These are phyloP conservation scores for Stagonosporopsis vannaccii DNA, from an alignment of 2,329 filamentous ascomycete species.

Conservation along the genomic window DNA sequence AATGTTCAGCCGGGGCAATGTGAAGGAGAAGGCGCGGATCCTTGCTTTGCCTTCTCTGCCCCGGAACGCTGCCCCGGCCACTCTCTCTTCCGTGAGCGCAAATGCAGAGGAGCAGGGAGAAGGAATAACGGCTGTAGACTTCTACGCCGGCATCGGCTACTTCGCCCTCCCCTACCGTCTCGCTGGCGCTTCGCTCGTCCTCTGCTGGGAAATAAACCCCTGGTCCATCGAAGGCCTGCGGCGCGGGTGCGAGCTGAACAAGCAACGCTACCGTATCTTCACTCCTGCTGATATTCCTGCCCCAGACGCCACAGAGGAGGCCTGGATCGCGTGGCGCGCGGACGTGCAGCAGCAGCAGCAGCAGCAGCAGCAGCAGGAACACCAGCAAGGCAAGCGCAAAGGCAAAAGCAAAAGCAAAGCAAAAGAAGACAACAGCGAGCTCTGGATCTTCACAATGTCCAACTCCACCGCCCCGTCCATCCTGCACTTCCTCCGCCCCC, in stretches of 20 bases:
- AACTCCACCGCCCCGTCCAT: slow-evolving; percentile 45
- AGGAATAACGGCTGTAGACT: slow-evolving; percentile 76
- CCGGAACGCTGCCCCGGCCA: too few relatives aligned
- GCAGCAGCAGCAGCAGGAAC: not conserved
- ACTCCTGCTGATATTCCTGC: not conserved
- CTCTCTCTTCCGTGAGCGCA: too few relatives aligned
- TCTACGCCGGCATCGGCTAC: slow-evolving; percentile 94
- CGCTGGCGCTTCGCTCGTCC: slow-evolving; percentile 71
- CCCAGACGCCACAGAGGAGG: not conserved
- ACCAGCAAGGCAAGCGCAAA: not conserved
- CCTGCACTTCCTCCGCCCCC: not conserved
- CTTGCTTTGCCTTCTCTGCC: slow-evolving; percentile 53
- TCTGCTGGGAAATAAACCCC: slow-evolving; percentile 87
- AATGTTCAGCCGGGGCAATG: slow-evolving; percentile 93
- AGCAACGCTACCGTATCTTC: slow-evolving; percentile 39
- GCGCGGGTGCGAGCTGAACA: slow-evolving; percentile 51
- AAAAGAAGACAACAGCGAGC: slow-evolving; percentile 11
- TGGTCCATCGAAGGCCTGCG: slow-evolving; percentile 57
- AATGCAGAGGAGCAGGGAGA: too few relatives aligned
- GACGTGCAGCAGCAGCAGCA: not conserved
- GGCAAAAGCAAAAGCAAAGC: not conserved
- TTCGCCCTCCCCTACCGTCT: slow-evolving; percentile 82
- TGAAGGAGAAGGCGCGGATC: slow-evolving; percentile 85
- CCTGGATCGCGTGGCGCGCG: slow-evolving; percentile 3
- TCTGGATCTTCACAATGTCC: slow-evolving; percentile 52